phyloP scores from a whole-genome alignment of 441 rosid genomes.

The Arabidopsis lyrata region DNA sequence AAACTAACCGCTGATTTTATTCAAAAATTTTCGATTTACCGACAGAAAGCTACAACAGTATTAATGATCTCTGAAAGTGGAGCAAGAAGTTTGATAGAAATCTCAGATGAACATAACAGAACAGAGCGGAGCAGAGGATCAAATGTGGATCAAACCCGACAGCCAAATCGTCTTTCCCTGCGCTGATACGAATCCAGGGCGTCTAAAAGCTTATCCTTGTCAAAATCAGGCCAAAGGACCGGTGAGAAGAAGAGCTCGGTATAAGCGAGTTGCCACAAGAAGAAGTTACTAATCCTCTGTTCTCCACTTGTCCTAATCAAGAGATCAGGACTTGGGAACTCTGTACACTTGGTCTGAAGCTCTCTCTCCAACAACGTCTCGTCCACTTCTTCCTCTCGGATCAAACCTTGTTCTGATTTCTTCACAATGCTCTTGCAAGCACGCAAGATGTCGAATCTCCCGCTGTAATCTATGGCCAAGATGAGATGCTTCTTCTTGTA shows the following conservation, averaged over 20 bases:
- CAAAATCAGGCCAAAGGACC: constrained; percentile 57
- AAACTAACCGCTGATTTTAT: not conserved
- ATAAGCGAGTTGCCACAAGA: constrained; percentile 52
- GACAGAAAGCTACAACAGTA: not conserved
- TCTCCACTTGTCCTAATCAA: constrained; percentile 55
- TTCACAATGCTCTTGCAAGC: constrained; percentile 46
- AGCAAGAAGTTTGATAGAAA: not conserved
- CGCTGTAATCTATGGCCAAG: constrained; percentile 48
- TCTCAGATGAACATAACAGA: not conserved
- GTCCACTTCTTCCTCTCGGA: constrained; percentile 35
- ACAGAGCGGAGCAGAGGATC: not conserved
- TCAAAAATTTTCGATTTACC: not conserved
- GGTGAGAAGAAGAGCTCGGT: constrained; percentile 49
- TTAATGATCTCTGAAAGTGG: not conserved
- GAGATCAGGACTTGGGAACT: constrained; percentile 54
- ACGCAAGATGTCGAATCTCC: constrained; percentile 41
- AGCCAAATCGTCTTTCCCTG: constrained; percentile 41
- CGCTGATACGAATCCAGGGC: constrained; percentile 33
- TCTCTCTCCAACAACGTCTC: constrained; percentile 28
- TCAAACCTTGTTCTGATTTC: constrained; percentile 32
- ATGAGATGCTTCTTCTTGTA: constrained; percentile 37
- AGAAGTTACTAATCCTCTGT: constrained; percentile 57
- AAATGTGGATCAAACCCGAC: constrained; percentile 14
- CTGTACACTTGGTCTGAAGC: constrained; percentile 21
- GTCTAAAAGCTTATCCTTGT: constrained; percentile 3